Base-by-base conservation (phyloP, 176 grass and related monocot species). In the Puccinellia tenuiflora region DNA sequence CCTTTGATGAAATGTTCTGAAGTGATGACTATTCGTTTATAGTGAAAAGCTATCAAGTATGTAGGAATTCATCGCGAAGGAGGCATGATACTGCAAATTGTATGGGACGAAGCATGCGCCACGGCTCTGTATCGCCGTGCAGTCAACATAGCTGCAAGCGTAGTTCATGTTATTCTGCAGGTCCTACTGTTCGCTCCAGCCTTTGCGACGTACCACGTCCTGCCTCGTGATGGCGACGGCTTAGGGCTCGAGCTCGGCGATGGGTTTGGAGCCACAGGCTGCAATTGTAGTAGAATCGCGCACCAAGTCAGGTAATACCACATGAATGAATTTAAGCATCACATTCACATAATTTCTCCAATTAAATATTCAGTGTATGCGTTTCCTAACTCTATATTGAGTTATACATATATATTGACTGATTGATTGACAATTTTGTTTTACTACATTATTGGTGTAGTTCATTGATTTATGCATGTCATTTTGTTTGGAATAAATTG, bases 161-260 rank as follows among this genome's bases (percentile, higher is more conserved):
- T 91, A 94, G 84, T 94, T 90, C 75, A 95, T 95, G 82, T 98
- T 95, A 72, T 80, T 81, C 85, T 95, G 92, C 70, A 95, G 80
- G 71, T 74, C 82, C 64, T 70, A 0, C 15, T 29, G 4, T 26
- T 86, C 12, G 79, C 95, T 4, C 81, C 76, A 0, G 59, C 35
- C 85, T 87, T 89, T 20, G 87, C 75, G 12, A 98, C n/a, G n/a
- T n/a, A n/a, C n/a, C n/a, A n/a, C n/a, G n/a, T n/a, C n/a, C n/a
- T n/a, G n/a, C 80, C 73, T 3, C 68, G 63, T 1, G 86, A 82
- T 0, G 88, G 73, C 0, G 91, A 53, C 0, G 88, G 79, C 21
- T 82, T 90, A 0, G 72, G 83, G n/a, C n/a, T n/a, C n/a, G n/a
- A n/a, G n/a, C n/a, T n/a, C n/a, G n/a, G n/a, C n/a, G 31, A 75